Percentiles rank a stretch among this genome's conserved stretches.
Conservation (phyloP, 2,329 filamentous ascomycete species). For the Ascomycota sp. region DNA sequence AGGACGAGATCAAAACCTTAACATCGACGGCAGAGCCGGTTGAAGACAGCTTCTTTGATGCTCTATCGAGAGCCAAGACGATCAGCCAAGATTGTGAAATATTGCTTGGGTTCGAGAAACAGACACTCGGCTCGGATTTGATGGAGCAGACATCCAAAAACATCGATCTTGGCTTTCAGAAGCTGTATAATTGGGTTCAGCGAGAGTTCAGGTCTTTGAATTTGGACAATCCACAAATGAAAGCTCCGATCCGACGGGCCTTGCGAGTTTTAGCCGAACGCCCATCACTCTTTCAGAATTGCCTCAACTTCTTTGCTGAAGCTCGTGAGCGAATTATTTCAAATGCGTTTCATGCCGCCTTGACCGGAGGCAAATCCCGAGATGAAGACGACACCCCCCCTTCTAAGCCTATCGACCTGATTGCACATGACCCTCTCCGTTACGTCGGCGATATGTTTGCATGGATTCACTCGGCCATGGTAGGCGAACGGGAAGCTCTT, state of each 20-base stretch:
- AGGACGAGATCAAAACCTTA: constrained; percentile 53
- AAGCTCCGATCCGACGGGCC: constrained; percentile 58
- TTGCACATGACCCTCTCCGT: constrained; percentile 71
- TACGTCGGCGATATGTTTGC: constrained; percentile 96
- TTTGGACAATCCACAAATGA: constrained; percentile 83
- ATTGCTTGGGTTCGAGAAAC: constrained; percentile 71
- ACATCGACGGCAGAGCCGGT: constrained; percentile 64
- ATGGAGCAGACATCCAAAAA: constrained; percentile 78
- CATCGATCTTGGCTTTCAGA: constrained; percentile 78
- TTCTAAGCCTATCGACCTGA: constrained; percentile 79
- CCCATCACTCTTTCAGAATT: constrained; percentile 77
- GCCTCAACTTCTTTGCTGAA: constrained; percentile 79
- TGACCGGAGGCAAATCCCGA: constrained; percentile 42
- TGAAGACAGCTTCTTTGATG: constrained; percentile 61
- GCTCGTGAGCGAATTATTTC: constrained; percentile 69
- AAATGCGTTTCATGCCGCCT: constrained; percentile 67
- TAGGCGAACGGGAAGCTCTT: constrained; percentile 79
- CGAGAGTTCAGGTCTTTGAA: constrained; percentile 81
- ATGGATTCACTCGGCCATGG: constrained; percentile 83
- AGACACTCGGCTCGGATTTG: constrained; percentile 67
- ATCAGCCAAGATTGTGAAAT: constrained; percentile 78
- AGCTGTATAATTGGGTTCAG: constrained; percentile 87
- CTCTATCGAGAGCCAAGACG: constrained; percentile 58
- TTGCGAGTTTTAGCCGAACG: constrained; percentile 73
- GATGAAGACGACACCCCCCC: constrained; percentile 25